Evolutionary conservation across 2,329 filamentous ascomycete genomes (phyloP).

Genomic region (Xylaria sp.): DNA sequence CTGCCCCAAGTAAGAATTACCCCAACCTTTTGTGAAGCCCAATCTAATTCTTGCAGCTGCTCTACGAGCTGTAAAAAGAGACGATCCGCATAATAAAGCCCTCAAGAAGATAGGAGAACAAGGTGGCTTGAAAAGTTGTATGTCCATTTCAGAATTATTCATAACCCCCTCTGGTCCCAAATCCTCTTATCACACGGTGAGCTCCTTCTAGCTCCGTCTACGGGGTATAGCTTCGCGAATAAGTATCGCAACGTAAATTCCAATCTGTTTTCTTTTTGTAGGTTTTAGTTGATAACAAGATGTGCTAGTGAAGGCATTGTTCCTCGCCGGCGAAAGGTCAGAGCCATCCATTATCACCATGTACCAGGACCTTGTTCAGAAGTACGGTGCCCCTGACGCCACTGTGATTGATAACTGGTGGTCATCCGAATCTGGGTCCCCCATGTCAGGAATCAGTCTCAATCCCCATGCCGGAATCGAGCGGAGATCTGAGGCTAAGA

Average conservation of each 20-base stretch:
- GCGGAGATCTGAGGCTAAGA: conserved; percentile 46
- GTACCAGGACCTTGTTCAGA: conserved; percentile 73
- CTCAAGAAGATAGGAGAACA: conserved; percentile 65
- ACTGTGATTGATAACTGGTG: conserved; percentile 64
- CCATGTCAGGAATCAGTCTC: conserved; percentile 59
- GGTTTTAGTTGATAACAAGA: not conserved
- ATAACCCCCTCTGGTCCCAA: not conserved
- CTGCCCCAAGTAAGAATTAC: conserved; percentile 67
- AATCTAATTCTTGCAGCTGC: conserved; percentile 50
- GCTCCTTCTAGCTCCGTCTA: not conserved
- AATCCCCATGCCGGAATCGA: conserved; percentile 61
- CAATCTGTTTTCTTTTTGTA: not conserved
- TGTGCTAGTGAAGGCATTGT: conserved; percentile 64
- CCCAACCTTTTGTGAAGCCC: not conserved
- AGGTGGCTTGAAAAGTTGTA: conserved; percentile 66
- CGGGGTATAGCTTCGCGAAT: not conserved
- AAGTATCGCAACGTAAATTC: not conserved
- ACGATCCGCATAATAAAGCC: conserved; percentile 74
- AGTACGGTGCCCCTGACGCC: conserved; percentile 66
- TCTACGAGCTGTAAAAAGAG: conserved; percentile 81
- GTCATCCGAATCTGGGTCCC: conserved; percentile 62
- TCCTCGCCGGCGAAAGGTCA: conserved; percentile 86
- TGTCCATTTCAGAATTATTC: not conserved
- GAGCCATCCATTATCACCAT: conserved; percentile 83
- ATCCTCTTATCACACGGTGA: not conserved